Base-by-base conservation (phyloP, 2,329 filamentous ascomycete genomes). In the Xylariaceae sp. region DNA sequence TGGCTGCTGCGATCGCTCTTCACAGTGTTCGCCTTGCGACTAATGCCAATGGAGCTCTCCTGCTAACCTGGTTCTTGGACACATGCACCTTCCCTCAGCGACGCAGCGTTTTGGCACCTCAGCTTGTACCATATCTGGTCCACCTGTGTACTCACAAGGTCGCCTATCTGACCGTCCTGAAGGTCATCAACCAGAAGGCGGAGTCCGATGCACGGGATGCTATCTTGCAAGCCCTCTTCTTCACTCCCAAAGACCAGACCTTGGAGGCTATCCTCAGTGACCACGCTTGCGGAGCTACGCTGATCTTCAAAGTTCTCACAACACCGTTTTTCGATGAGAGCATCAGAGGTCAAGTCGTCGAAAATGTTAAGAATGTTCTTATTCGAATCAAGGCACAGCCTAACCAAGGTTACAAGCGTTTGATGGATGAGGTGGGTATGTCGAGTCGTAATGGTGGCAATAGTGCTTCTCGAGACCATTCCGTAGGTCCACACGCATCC, bases 111-210 rank as follows among this genome's bases (percentile, higher is more conserved):
- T 78, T 99, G 48, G 91, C 94, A 40, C 94, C 94, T 17, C 85
- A 91, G 59, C 82, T 99, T 19, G 90, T 96, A 14, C 91, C 94
- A 38, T 90, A 95, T 66, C 77, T 99, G 31, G 90, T 96, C 19
- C 90, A 96, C 66, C 80, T 99, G 6, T 97, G 94, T 77, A 97
- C 94, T 0, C 94, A 99, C 77, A 97, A 97, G 76, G 92, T 99
- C 48, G 94, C 94, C 0, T 97, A 97, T 65, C 77, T 97, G 53
- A 99, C 94, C 0, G 92, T 99, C 1, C 77, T 99, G 50, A 99
- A 99, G 75, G 90, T 97, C 44, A 95, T 99, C 70, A 99, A 99
- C 67, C 94, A 99, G 70, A 90, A 95, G 66, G 89, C 91, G 32
- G 94, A 99, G 71, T 80, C 89, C 0, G 92, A 97, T 54, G 94